These are phyloP conservation scores for Termitomyces sp. DNA, from an alignment of 768 basidiomycete species.

Conservation along the genomic window DNA sequence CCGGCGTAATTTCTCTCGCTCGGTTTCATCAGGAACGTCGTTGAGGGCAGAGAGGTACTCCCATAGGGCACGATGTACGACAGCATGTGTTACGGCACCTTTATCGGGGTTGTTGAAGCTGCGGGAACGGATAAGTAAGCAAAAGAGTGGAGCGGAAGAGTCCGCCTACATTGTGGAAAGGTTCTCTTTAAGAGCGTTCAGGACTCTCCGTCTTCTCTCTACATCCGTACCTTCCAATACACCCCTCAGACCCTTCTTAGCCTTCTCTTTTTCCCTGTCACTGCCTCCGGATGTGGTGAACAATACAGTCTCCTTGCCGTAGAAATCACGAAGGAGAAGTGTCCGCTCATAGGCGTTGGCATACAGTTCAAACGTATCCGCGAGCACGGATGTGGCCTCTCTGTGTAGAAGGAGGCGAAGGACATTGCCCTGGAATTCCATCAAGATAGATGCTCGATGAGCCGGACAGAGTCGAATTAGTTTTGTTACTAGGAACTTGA, in stretches of 20 bases:
- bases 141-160: not conserved
- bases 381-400: conserved; percentile 77
- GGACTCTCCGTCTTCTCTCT: conserved; percentile 60
- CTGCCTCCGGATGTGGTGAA: conserved; percentile 55
- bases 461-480: conserved; percentile 70
- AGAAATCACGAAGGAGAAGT: conserved; percentile 79
- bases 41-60: conserved; percentile 72
- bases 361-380: conserved; percentile 86
- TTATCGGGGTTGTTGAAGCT: conserved; percentile 94
- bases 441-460: conserved; percentile 69
- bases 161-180: conserved; percentile 63
- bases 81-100: conserved; percentile 78
- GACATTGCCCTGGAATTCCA: conserved; percentile 73
- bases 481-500: conserved; percentile 75
- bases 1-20: conserved; percentile 65
- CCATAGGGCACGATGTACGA: conserved; percentile 84
- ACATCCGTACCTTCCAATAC: conserved; percentile 58
- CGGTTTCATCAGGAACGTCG: conserved; percentile 51
- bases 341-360: conserved; percentile 81
- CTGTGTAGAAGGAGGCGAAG: conserved; percentile 77
- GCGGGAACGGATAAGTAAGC: conserved; percentile 1
- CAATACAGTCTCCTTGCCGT: conserved; percentile 80
- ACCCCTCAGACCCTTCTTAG: conserved; percentile 62
- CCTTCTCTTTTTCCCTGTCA: conserved; percentile 55
- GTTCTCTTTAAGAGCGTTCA: conserved; percentile 67